Percentiles rank a stretch among this genome's conserved stretches.
Evolutionary conservation across 2,329 filamentous ascomycete genomes (phyloP).

Genomic region (Pyricularia sp.): DNA sequence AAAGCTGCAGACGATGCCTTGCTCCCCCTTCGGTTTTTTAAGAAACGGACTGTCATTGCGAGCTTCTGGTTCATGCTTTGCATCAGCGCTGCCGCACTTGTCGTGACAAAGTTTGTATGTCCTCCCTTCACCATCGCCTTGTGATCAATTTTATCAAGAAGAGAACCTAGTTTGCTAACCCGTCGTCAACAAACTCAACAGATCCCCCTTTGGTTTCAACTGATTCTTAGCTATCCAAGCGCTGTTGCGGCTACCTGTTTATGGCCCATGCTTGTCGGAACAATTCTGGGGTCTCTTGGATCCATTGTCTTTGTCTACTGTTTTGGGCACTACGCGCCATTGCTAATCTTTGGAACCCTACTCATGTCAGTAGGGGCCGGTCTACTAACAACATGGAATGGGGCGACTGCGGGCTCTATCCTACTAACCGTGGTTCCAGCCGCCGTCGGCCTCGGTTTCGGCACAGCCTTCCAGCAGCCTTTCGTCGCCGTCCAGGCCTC

Average conservation of each 20-base stretch:
- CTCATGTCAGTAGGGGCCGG: slow-evolving; percentile 29
- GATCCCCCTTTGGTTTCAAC: slow-evolving; percentile 42
- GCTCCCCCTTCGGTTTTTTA: slow-evolving; percentile 29
- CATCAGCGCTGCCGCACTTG: slow-evolving; percentile 17
- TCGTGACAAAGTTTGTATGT: slow-evolving; percentile 12
- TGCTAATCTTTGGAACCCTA: slow-evolving; percentile 27
- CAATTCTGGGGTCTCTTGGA: slow-evolving; percentile 29
- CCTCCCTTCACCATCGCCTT: not conserved
- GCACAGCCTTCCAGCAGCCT: slow-evolving; percentile 31
- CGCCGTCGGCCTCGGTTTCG: slow-evolving; percentile 33
- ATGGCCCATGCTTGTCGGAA: slow-evolving; percentile 30
- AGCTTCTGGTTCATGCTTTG: slow-evolving; percentile 23
- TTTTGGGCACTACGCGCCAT: slow-evolving; percentile 35
- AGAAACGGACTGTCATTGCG: slow-evolving; percentile 27
- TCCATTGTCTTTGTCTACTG: slow-evolving; percentile 26
- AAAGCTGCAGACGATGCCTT: slow-evolving; percentile 18
- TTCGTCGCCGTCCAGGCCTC: slow-evolving; percentile 38
- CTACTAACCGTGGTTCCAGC: slow-evolving; percentile 23
- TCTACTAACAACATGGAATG: slow-evolving; percentile 22
- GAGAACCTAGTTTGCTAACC: not conserved
- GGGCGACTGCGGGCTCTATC: slow-evolving; percentile 14
- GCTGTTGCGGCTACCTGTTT: slow-evolving; percentile 31
- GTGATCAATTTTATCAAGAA: not conserved
- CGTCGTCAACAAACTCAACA: slow-evolving; percentile 12
- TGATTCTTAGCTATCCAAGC: slow-evolving; percentile 28